These are phyloP conservation scores for Lepiota brunneoincarnata DNA, from an alignment of 768 basidiomycete genomes.

Conservation along the genomic window DNA sequence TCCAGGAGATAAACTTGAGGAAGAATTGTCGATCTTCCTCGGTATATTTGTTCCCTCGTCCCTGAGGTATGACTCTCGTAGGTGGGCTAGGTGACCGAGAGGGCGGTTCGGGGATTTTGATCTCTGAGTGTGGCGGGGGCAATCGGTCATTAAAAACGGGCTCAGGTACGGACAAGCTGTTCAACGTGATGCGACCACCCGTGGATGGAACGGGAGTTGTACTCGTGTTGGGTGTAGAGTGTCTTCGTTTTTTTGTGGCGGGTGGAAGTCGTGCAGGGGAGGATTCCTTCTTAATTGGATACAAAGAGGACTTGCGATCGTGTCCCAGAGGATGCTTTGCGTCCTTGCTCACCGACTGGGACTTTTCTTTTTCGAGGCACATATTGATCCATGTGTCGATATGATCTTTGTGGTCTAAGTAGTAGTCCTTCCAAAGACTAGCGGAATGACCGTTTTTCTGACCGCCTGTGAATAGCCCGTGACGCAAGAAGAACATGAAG, in stretches of 20 bases:
- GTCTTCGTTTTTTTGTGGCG: constrained; percentile 6
- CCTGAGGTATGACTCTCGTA: constrained; percentile 41
- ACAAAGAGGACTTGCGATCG: constrained; percentile 1
- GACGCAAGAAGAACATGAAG: constrained; percentile 4
- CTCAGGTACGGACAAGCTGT: constrained; percentile 54
- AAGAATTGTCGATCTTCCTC: constrained; percentile 65
- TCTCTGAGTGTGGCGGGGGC: constrained; percentile 59
- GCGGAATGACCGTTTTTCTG: constrained; percentile 52
- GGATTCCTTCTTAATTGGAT: constrained; percentile 18
- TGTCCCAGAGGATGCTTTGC: constrained; percentile 2
- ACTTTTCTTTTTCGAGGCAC: constrained; percentile 28
- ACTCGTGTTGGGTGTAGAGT: not conserved
- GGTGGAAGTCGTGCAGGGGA: constrained; percentile 10
- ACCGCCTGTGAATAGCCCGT: constrained; percentile 15
- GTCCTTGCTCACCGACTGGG: constrained; percentile 9
- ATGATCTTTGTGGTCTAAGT: constrained; percentile 63
- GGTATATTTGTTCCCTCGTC: constrained; percentile 62
- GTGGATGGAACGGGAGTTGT: constrained; percentile 7
- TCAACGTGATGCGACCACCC: constrained; percentile 49
- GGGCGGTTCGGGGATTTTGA: constrained; percentile 60
- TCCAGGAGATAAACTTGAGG: constrained; percentile 63
- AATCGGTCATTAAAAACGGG: constrained; percentile 46
- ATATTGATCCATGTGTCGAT: constrained; percentile 47
- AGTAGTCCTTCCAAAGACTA: constrained; percentile 79
- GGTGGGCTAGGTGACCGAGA: constrained; percentile 73